Base-by-base conservation (phyloP, 805 yeast species). In the Starmera pachycereana region DNA sequence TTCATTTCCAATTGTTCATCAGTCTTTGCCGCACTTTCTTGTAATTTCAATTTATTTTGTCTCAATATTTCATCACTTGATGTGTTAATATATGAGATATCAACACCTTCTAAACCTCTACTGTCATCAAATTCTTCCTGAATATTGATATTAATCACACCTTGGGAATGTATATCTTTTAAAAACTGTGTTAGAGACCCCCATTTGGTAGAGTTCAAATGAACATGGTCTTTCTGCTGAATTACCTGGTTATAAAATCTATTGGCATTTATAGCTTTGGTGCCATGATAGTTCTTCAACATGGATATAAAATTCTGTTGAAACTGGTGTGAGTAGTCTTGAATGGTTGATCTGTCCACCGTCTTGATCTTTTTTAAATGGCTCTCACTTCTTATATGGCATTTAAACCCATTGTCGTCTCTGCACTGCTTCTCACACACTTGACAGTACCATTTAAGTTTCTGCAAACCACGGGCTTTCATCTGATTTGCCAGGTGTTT, bases 391-490 rank as follows among this genome's bases (percentile, higher is more conserved):
- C 71, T 69, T n/a, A 81, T 70, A 58, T 92, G 99, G 52, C 90
- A 82, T 52, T 83, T 81, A 66, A 84, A 92, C 22, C 98, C 99
- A 61, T 92, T 90, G 46, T 84, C 95, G 57, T 94, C 99, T 40
- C 97, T 66, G 57, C 97, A 89, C 62, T 92, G 99, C 53, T 90
- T 87, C 55, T 72, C 76, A 54, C 99, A 92, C 3, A 86, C 71
- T 57, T 82, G 97, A 59, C 99, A 92, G 60, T 88, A 94, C 70
- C 76, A 90, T 44, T 76, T 70, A 39, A 92, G 72, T 53, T 84
- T 79, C 60, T 89, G 97, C 22, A 89, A 76, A 2, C 97, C 97
- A 37, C 74, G 68, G 22, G 86, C 76, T 61, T 84, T 85, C 70
- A 85, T 71, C 57, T 81, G 78, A 52, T 84, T 86, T 28, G 90